A percentile compares a stretch with the other conserved stretches of the same genome.
phyloP scores from a whole-genome alignment of 352 stramenopile genomes.

The Phytophthora syringae region DNA sequence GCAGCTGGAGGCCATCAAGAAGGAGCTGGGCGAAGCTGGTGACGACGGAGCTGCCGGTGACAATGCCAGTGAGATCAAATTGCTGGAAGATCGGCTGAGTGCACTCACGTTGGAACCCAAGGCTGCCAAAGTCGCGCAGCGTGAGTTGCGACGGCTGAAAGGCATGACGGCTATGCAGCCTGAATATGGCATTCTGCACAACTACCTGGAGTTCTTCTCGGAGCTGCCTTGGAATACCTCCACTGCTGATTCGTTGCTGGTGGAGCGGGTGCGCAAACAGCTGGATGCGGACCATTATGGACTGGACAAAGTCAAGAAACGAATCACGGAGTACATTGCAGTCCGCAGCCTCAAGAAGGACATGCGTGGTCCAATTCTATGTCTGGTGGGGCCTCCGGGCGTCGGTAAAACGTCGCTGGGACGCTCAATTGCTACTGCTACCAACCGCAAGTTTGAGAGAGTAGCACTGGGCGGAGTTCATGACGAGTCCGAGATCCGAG shows the following conservation, averaged over 20 bases:
- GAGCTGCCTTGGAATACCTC: slow-evolving; percentile 71
- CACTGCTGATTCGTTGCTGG: slow-evolving; percentile 61
- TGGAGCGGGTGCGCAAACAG: slow-evolving; percentile 64
- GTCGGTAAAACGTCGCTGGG: slow-evolving; percentile 88
- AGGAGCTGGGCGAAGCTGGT: slow-evolving; percentile 92
- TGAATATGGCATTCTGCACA: slow-evolving; percentile 82
- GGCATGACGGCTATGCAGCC: slow-evolving; percentile 78
- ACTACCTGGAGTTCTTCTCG: slow-evolving; percentile 84
- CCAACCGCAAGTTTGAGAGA: slow-evolving; percentile 78
- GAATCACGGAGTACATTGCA: slow-evolving; percentile 89
- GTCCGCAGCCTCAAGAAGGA: slow-evolving; percentile 81
- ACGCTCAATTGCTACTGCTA: slow-evolving; percentile 79
- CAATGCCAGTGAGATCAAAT: slow-evolving; percentile 53
- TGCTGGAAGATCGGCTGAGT: slow-evolving; percentile 67
- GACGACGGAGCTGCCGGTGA: slow-evolving; percentile 47
- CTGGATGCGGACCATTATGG: slow-evolving; percentile 85
- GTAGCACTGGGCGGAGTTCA: slow-evolving; percentile 81
- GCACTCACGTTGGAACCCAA: slow-evolving; percentile 57
- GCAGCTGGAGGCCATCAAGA: slow-evolving; percentile 99
- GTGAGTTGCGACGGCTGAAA: slow-evolving; percentile 75
- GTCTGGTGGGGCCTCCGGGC: slow-evolving; percentile 84
- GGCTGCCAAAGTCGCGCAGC: slow-evolving; percentile 62
- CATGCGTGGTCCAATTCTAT: slow-evolving; percentile 90
- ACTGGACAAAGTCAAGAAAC: slow-evolving; percentile 85
- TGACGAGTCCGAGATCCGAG: slow-evolving; percentile 87